These are phyloP conservation scores for Akanthomyces muscarius DNA, from an alignment of 2,329 filamentous ascomycete species.

Conservation along the genomic window DNA sequence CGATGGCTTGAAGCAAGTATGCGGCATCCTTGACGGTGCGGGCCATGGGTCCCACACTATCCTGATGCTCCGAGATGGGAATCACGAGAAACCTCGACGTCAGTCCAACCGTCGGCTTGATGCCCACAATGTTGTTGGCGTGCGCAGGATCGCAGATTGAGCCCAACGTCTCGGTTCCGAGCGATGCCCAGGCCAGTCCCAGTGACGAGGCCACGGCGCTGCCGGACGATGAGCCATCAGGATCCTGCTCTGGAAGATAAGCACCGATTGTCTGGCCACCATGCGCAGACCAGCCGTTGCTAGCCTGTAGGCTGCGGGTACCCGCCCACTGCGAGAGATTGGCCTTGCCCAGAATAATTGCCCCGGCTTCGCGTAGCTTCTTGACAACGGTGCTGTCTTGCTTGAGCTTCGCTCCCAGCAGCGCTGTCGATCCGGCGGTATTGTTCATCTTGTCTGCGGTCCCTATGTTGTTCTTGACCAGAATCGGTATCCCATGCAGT, in stretches of 20 bases:
- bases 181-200: constrained; percentile 49
- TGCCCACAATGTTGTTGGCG: constrained; percentile 60
- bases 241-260: constrained; percentile 59
- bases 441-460: constrained; percentile 61
- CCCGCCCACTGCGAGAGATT: constrained; percentile 65
- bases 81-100: constrained; percentile 61
- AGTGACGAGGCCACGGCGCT: constrained; percentile 58
- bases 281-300: constrained; percentile 61
- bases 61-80: constrained; percentile 60
- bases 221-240: constrained; percentile 58
- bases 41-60: constrained; percentile 63
- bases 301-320: constrained; percentile 52
- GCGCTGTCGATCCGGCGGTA: constrained; percentile 58
- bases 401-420: constrained; percentile 54
- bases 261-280: constrained; percentile 60
- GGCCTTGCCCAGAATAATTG: constrained; percentile 62
- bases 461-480: constrained; percentile 66
- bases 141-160: constrained; percentile 56
- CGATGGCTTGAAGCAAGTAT: constrained; percentile 59
- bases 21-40: constrained; percentile 63
- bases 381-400: constrained; percentile 55
- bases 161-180: constrained; percentile 54
- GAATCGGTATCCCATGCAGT: constrained; percentile 60
- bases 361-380: constrained; percentile 58
- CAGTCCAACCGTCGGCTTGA: constrained; percentile 65